phyloP scores from a whole-genome alignment of 2,329 filamentous ascomycete genomes.

The Gnomoniopsis sp. region DNA sequence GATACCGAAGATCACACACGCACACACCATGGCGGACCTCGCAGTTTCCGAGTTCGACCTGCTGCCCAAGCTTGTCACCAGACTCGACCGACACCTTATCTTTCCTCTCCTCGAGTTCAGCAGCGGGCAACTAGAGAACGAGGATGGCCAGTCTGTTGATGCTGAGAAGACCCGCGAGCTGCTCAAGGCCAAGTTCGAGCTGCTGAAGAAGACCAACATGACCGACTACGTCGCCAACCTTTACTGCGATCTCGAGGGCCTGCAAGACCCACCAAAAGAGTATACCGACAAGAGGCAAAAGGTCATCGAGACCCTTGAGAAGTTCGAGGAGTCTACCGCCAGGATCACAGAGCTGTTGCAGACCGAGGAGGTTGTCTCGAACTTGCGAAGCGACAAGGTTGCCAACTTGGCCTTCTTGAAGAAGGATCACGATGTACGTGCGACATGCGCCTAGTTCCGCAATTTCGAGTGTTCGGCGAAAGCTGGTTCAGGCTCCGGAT shows the following conservation, averaged over 20 bases:
- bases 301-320: constrained; percentile 77
- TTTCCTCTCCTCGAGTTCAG: constrained; percentile 95
- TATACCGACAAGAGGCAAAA: constrained; percentile 87
- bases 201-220: constrained; percentile 98
- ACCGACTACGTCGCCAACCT: constrained; percentile 93
- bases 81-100: constrained; percentile 93
- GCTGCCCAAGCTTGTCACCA: constrained; percentile 81
- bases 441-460: not conserved
- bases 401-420: constrained; percentile 98
- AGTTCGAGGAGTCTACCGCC: constrained; percentile 80
- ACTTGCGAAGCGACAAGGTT: constrained; percentile 93
- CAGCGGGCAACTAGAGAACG: constrained; percentile 76
- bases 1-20: not conserved
- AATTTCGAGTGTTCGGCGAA: constrained; percentile 15
- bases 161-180: constrained; percentile 62
- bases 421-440: constrained; percentile 82
- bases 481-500: not conserved
- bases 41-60: constrained; percentile 41
- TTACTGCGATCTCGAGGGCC: constrained; percentile 83
- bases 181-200: constrained; percentile 83
- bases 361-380: constrained; percentile 85
- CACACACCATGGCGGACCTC: constrained; percentile 13
- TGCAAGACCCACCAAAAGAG: constrained; percentile 75
- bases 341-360: constrained; percentile 85
- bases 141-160: constrained; percentile 53